Percentiles rank a stretch among this genome's conserved stretches.
phyloP scores from a whole-genome alignment of 345 rosid genomes.

The Aquilaria sinensis region DNA sequence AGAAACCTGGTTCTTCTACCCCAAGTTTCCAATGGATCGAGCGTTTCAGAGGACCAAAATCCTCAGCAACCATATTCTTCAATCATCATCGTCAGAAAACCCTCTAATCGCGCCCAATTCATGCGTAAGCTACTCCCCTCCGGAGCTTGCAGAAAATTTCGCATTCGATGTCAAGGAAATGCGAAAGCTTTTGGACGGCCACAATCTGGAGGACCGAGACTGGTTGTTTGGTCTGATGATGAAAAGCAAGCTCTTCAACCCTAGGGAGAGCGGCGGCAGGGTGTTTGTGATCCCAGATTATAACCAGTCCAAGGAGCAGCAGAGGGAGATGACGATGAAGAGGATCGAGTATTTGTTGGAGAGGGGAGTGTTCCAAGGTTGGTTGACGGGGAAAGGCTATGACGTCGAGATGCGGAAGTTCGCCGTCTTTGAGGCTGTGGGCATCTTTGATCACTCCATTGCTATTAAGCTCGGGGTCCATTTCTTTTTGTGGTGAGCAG shows the following conservation, averaged over 20 bases:
- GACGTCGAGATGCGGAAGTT: constrained; percentile 57
- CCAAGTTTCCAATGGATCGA: constrained; percentile 30
- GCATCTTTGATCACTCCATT: constrained; percentile 67
- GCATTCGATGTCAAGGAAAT: constrained; percentile 55
- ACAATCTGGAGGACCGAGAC: constrained; percentile 65
- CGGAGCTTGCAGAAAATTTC: constrained; percentile 49
- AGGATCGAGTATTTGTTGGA: constrained; percentile 54
- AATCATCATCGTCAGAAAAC: constrained; percentile 9
- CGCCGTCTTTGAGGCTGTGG: constrained; percentile 48
- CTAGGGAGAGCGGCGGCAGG: constrained; percentile 56
- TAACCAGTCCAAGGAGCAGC: constrained; percentile 93
- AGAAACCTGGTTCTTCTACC: too few relatives aligned
- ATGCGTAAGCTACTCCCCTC: constrained; percentile 59
- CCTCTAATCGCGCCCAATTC: constrained; percentile 26
- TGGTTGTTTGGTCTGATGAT: constrained; percentile 67
- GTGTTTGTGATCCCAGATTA: constrained; percentile 68
- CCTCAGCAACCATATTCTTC: constrained; percentile 52
- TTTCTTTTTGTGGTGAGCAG: constrained; percentile 59
- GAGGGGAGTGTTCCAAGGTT: constrained; percentile 59
- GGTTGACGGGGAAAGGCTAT: constrained; percentile 57
- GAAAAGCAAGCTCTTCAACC: constrained; percentile 70
- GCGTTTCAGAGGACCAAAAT: constrained; percentile 45
- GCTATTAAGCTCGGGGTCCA: constrained; percentile 76
- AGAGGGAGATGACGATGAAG: constrained; percentile 75
- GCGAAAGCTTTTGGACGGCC: constrained; percentile 66